Evolutionary conservation across 352 stramenopile genomes (phyloP), one percentile per base, ranked within the genome.

Genomic region (Phytophthora tentaculata): DNA sequence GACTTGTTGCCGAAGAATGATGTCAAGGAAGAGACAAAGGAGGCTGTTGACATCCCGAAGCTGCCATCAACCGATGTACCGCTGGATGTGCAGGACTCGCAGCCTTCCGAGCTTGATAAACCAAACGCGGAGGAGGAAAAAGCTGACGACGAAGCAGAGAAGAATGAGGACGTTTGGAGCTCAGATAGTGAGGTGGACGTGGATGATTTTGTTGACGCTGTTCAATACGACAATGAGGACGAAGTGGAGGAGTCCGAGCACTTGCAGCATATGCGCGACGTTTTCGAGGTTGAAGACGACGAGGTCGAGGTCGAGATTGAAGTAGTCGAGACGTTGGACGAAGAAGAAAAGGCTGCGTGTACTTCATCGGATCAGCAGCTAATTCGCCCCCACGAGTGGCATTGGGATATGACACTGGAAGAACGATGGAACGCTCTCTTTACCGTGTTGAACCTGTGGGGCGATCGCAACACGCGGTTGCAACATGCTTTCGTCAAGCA

Each of bases 241-340:
- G 86, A 94, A 74, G 74, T 85, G 2, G 82, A 93, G 29, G 87
- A 95, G 44, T 92, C 83, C 0, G 90, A 94, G 19, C 84, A 94
- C 54, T 56, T 95, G 20, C 87, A 96, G 52, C 89, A 96, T 69
- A 64, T 97, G 16, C 82, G 85, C 2, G 90, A 97, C 29, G 80
- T 96, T 45, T 86, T 87, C 41, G 83, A 91, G 53, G 61, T 92
- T 35, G 68, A 81, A n/a, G 72, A 86, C 13, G 64, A 69, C 16
- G 73, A 88, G 20, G 39, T 69, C 16, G 58, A 61, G 5, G 74
- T 69, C 1, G 28, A 12, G 1, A 29, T 60, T n/a, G 54, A 73
- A 7, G 54, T n/a, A 4, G 56, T 79, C 1, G 74, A 73, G 5
- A 67, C 79, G 6, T 22, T 56, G 14, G 81, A 87, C 2, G 69